These are phyloP conservation scores for Colletotrichum camelliae DNA, from an alignment of 2,329 filamentous ascomycete genomes.

Conservation along the genomic window DNA sequence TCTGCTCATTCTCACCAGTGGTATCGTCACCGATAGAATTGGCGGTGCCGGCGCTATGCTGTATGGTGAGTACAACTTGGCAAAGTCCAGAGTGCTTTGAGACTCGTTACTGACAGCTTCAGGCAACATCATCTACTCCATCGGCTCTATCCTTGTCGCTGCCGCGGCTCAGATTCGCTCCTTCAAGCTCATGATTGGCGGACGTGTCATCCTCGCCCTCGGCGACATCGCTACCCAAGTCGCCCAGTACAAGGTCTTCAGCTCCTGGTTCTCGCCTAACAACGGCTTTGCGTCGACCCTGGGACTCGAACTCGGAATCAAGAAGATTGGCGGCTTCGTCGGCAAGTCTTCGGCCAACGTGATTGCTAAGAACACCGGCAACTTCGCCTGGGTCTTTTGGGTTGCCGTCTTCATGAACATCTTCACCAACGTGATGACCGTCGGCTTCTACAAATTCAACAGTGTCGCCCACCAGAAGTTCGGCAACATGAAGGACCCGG, in stretches of 20 bases:
- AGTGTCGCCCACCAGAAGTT: constrained; percentile 54
- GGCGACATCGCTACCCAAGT: constrained; percentile 70
- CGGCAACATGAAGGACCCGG: constrained; percentile 52
- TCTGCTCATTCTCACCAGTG: constrained; percentile 57
- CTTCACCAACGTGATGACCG: constrained; percentile 62
- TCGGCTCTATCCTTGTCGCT: constrained; percentile 64
- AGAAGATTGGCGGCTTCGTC: constrained; percentile 66
- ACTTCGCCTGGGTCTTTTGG: constrained; percentile 70
- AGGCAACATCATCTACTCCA: constrained; percentile 64
- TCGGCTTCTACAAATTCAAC: constrained; percentile 61
- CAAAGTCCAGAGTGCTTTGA: not conserved
- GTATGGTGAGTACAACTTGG: not conserved
- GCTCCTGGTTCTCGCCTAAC: constrained; percentile 67
- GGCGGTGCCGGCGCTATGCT: constrained; percentile 55
- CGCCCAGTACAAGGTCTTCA: constrained; percentile 70
- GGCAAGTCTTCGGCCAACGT: constrained; percentile 66
- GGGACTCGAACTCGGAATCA: constrained; percentile 64
- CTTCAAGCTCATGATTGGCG: constrained; percentile 66
- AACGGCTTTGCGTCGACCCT: constrained; percentile 67
- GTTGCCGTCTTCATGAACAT: constrained; percentile 67
- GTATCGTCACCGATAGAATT: constrained; percentile 61
- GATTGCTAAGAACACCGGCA: constrained; percentile 59
- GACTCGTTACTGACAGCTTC: constrained; percentile 22
- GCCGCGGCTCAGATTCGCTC: constrained; percentile 60
- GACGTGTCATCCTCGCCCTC: constrained; percentile 58